Base-by-base conservation (phyloP, 2,329 filamentous ascomycete genomes). In the Pyricularia pennisetigena region DNA sequence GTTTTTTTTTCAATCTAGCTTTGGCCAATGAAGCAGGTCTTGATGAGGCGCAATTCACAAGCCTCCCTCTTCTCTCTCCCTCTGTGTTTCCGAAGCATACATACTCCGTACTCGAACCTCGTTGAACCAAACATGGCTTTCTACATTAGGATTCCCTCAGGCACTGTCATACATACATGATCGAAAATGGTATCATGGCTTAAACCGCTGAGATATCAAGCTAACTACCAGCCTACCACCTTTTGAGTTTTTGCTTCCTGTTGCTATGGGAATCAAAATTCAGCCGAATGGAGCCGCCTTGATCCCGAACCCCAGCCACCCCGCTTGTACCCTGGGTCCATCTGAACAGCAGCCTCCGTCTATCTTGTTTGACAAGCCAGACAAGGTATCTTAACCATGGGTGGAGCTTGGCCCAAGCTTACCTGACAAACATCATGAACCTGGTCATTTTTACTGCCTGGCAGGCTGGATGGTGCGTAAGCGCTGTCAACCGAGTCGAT, bases 231-330 rank as follows among this genome's bases (percentile, higher is more conserved):
- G 41, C 41, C 16, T 49, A n/a, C 41, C 3, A 49, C 4, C 41
- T 49, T 49, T 49, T 49, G 20, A 49, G 16, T n/a, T 49, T 66
- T 59, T 49, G 23, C 65, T 67, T 24, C n/a, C 29, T 66, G 32
- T 41, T 35, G n/a, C 32, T 35, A 29, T 63, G 61, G 29, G 63
- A 64, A 64, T 64, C 28, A 20, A 30, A 64, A 64, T 64, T 64
- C 63, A 64, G 26, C 63, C 63, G 63, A 29, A 30, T 64, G n/a
- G 41, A 49, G 41, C 41, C 41, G 41, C 16, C 20, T 10, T 20
- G 16, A 49, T 49, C 41, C 41, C 41, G 41, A 49, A 49, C 41
- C 41, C 41, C 41, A 49, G 41, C 41, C 41, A 49, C 41, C 41
- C 41, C 41, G 41, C 41, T 49, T 49, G 41, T 8, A 49, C 41